Evolutionary conservation across 2,329 filamentous ascomycete species (phyloP), one percentile per base, ranked within the genome.

Genomic region (Podosphaera xanthii): DNA sequence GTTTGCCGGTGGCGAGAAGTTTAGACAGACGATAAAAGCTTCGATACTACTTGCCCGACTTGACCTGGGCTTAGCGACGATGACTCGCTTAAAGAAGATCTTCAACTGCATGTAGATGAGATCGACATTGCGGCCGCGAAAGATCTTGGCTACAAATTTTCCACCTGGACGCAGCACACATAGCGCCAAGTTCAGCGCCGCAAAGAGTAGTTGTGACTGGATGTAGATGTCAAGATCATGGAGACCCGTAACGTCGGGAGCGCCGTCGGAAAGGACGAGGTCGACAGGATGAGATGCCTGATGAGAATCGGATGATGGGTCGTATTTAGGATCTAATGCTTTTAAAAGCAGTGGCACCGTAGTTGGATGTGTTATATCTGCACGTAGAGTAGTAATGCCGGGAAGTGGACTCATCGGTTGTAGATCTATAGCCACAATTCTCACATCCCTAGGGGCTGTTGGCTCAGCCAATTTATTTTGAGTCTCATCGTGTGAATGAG

Each of bases 221-320:
- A 98, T 87, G 72, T 98, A 98, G 65, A 97, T 97, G 71, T 98
- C 92, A 42, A 98, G 80, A 70, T 98, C 92, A 70, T 98, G 92
- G 0, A 98, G 77, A 30, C 92, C 92, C 0, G 92, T 98, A 10
- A 98, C 92, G 67, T 98, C 92, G 0, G 92, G 92, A 0, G 92
- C 92, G 58, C 92, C 92, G 67, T 98, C 92, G 60, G 88, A 95
- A 62, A 98, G 80, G 33, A 98, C 91, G 1, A 98, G 79, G 68
- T 98, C 92, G 12, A 97, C 91, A 0, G 85, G 87, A 56, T 88
- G 81, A 0, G 83, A 79, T 2, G 84, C 79, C 64, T 81, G 69
- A 52, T 77, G 62, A 70, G 74, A 66, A 64, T 71, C 74, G 2
- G 70, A 69, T 30, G 70, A 69, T 2, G 75, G 68, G 58, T 83